phyloP scores from a whole-genome alignment of 2,329 filamentous ascomycete species.

The Stachybotrys chlorohalonatus region DNA sequence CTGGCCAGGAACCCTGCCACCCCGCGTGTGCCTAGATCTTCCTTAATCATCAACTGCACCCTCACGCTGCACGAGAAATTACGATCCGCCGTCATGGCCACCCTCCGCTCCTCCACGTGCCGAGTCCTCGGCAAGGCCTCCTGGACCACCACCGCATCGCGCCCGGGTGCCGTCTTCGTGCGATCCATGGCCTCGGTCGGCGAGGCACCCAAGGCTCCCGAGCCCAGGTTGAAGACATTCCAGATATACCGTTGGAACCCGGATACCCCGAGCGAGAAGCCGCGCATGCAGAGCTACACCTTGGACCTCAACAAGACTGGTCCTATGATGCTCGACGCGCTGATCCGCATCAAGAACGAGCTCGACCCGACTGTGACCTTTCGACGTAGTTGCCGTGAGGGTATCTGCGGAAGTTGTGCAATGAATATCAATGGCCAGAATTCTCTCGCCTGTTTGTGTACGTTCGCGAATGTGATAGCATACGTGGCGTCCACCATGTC shows the following conservation, averaged over 20 bases:
- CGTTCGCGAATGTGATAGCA: neutral
- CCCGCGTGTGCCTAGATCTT: neutral
- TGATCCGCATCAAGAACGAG: conserved; percentile 99
- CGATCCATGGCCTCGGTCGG: conserved; percentile 48
- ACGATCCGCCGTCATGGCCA: conserved; percentile 38
- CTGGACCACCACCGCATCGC: conserved; percentile 24
- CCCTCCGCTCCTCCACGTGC: conserved; percentile 49
- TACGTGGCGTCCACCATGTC: neutral
- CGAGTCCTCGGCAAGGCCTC: conserved; percentile 41
- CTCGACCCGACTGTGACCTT: conserved; percentile 94
- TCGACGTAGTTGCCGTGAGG: conserved; percentile 90
- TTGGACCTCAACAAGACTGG: conserved; percentile 98
- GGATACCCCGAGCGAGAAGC: conserved; percentile 85
- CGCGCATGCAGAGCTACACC: conserved; percentile 88
- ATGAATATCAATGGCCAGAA: conserved; percentile 99
- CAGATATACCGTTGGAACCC: conserved; percentile 99
- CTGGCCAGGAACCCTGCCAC: neutral
- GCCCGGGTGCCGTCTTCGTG: conserved; percentile 31
- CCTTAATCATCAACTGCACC: neutral
- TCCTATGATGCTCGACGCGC: conserved; percentile 93
- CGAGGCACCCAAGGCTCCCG: conserved; percentile 51
- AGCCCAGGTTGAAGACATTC: conserved; percentile 82
- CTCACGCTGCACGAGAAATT: neutral
- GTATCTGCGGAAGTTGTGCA: conserved; percentile 95
- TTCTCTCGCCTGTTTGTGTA: conserved; percentile 95